Conservation (phyloP, 2,329 filamentous ascomycete species). For the Massarina eburnea region DNA sequence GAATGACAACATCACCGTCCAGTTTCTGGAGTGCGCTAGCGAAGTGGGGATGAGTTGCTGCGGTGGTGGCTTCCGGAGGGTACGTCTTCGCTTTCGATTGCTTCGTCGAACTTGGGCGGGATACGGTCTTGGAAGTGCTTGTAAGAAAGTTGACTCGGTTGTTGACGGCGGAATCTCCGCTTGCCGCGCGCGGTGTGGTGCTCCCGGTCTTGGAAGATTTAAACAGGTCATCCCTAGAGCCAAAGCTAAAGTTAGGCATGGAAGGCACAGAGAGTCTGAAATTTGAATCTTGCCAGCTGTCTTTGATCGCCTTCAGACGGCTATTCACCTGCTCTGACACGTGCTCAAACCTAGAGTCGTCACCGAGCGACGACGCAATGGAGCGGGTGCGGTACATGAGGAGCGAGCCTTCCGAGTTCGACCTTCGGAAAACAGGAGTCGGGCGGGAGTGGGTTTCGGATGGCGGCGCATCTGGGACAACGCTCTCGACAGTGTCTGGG, state of each 20-base stretch:
- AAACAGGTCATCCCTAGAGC: conserved; percentile 35
- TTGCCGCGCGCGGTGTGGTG: conserved; percentile 13
- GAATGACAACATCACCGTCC: conserved; percentile 81
- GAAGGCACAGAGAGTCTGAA: conserved; percentile 60
- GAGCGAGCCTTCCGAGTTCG: conserved; percentile 77
- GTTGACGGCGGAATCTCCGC: conserved; percentile 11
- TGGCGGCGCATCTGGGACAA: conserved; percentile 8
- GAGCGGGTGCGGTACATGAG: conserved; percentile 73
- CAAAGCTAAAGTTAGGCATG: conserved; percentile 57
- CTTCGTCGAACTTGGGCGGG: conserved; percentile 15
- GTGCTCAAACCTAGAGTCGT: conserved; percentile 78
- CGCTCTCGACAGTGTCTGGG: conserved; percentile 1
- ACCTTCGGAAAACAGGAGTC: conserved; percentile 53
- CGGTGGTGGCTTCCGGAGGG: conserved; percentile 17
- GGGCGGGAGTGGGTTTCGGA: conserved; percentile 17
- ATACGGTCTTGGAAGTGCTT: conserved; percentile 14
- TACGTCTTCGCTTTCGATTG: conserved; percentile 9
- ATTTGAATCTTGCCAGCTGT: conserved; percentile 81
- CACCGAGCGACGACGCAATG: conserved; percentile 77
- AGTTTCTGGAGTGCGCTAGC: conserved; percentile 65
- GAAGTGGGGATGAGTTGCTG: conserved; percentile 53
- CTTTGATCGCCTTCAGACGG: conserved; percentile 84
- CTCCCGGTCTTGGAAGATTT: conserved; percentile 18
- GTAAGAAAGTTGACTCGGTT: conserved; percentile 21
- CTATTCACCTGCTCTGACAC: conserved; percentile 85